Evolutionary conservation across 352 stramenopile genomes (phyloP).

Genomic region (Phytophthora pinifolia): DNA sequence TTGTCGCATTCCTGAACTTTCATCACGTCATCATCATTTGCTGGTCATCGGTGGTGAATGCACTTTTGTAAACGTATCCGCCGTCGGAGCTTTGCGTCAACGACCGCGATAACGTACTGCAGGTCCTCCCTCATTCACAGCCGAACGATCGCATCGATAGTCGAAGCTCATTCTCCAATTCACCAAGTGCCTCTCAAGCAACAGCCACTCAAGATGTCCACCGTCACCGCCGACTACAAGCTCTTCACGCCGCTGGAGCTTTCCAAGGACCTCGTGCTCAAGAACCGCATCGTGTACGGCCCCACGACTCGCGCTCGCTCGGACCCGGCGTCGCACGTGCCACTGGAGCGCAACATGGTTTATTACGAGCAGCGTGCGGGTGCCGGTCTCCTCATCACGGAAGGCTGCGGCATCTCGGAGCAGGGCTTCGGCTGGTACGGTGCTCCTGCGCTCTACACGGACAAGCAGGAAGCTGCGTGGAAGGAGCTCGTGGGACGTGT

Average conservation of each 20-base stretch:
- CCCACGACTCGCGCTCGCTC: slow-evolving; percentile 13
- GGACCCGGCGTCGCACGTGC: slow-evolving; percentile 8
- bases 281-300: slow-evolving; percentile 23
- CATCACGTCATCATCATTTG: slow-evolving; percentile 7
- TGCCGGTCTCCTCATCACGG: slow-evolving; percentile 16
- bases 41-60: slow-evolving; percentile 6
- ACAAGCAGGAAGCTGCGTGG: slow-evolving; percentile 14
- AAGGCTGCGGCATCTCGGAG: slow-evolving; percentile 19
- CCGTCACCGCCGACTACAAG: slow-evolving; percentile 13
- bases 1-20: too few species aligned
- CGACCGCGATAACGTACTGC: slow-evolving; percentile 4
- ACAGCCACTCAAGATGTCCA: slow-evolving; percentile 1
- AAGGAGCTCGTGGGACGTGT: slow-evolving; percentile 12
- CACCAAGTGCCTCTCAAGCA: slow-evolving; percentile 6
- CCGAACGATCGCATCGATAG: background rate
- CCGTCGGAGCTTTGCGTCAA: slow-evolving; percentile 17
- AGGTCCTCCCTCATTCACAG: background rate
- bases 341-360: slow-evolving; percentile 10
- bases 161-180: slow-evolving; percentile 9
- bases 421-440: slow-evolving; percentile 15
- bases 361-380: slow-evolving; percentile 18
- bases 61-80: slow-evolving; percentile 2
- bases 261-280: slow-evolving; percentile 11
- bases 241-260: slow-evolving; percentile 18
- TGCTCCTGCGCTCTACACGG: slow-evolving; percentile 8